Evolutionary conservation across 2,329 filamentous ascomycete genomes (phyloP).

Genomic region (Monosporascus sp.): DNA sequence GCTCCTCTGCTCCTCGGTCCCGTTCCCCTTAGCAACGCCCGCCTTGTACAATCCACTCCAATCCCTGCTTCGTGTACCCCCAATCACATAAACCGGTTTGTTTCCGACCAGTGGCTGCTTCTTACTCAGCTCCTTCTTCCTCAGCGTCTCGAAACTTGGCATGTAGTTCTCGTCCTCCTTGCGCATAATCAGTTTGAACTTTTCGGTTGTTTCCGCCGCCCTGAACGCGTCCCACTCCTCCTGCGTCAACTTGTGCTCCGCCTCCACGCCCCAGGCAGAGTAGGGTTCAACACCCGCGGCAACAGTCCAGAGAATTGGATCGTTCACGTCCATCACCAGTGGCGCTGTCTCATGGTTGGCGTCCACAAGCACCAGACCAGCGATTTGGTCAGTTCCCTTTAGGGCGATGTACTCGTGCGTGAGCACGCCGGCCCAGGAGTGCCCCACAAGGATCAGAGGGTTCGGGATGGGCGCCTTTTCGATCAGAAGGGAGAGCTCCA

Average conservation of each 20-base stretch:
- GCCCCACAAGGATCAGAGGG: conserved; percentile 1
- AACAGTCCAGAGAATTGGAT: neutral
- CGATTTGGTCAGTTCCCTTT: neutral
- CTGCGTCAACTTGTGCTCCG: conserved; percentile 1
- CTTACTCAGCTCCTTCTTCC: conserved; percentile 20
- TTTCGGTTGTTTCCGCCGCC: conserved; percentile 10
- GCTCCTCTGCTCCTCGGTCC: conserved; percentile 20
- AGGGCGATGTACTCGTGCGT: conserved; percentile 4
- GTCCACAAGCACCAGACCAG: conserved; percentile 2
- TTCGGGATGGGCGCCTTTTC: neutral
- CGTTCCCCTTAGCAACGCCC: conserved; percentile 27
- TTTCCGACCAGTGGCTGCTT: conserved; percentile 20
- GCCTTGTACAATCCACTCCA: conserved; percentile 25
- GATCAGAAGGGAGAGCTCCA: conserved; percentile 1
- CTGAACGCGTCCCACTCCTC: conserved; percentile 1
- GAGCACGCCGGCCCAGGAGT: conserved; percentile 4
- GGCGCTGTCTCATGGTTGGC: conserved; percentile 6
- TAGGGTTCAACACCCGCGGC: conserved; percentile 2
- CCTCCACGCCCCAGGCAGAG: conserved; percentile 11
- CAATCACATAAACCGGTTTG: conserved; percentile 14
- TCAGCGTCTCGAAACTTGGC: conserved; percentile 21
- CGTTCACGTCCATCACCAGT: conserved; percentile 1
- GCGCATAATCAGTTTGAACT: conserved; percentile 2
- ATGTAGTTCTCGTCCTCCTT: neutral
- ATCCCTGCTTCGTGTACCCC: conserved; percentile 21